Evolutionary conservation across 306 rosid species (phyloP).

Genomic region (Purshia tridentata): DNA sequence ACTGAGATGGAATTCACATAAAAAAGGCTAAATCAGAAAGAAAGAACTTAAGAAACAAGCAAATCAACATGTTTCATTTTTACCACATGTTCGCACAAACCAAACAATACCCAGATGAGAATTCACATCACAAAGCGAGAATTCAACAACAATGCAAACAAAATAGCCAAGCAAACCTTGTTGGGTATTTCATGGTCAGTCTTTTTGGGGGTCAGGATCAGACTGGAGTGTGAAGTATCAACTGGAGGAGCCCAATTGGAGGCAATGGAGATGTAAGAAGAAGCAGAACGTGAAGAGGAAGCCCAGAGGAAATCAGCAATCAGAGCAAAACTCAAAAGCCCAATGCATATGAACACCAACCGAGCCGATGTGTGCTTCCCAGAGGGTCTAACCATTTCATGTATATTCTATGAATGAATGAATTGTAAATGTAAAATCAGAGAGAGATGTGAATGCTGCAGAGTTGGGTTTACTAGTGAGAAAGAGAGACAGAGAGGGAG

Average conservation of each 20-base stretch:
- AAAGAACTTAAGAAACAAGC: neutral
- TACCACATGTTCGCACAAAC: neutral
- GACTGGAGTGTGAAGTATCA: slow-evolving; percentile 10
- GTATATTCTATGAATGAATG: neutral
- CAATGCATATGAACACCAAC: slow-evolving; percentile 52
- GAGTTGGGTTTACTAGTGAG: slow-evolving; percentile 1
- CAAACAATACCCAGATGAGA: slow-evolving; percentile 17
- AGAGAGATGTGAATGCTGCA: neutral
- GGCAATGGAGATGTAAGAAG: slow-evolving; percentile 28
- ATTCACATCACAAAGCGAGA: neutral
- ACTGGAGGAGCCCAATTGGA: slow-evolving; percentile 37
- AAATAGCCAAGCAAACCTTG: slow-evolving; percentile 26
- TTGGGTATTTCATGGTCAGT: slow-evolving; percentile 3
- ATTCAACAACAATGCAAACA: neutral
- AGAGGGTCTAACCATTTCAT: slow-evolving; percentile 63
- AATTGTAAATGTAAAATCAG: neutral
- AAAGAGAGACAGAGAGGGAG: neutral
- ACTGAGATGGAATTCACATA: neutral
- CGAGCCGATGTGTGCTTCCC: slow-evolving; percentile 58
- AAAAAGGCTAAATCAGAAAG: neutral
- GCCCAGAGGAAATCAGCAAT: slow-evolving; percentile 80
- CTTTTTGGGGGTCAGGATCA: slow-evolving; percentile 30
- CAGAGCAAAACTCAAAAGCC: slow-evolving; percentile 67
- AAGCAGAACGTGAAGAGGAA: slow-evolving; percentile 43
- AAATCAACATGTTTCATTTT: neutral